These are phyloP conservation scores for Murraya paniculata DNA, from an alignment of 345 rosid genomes.

Conservation along the genomic window DNA sequence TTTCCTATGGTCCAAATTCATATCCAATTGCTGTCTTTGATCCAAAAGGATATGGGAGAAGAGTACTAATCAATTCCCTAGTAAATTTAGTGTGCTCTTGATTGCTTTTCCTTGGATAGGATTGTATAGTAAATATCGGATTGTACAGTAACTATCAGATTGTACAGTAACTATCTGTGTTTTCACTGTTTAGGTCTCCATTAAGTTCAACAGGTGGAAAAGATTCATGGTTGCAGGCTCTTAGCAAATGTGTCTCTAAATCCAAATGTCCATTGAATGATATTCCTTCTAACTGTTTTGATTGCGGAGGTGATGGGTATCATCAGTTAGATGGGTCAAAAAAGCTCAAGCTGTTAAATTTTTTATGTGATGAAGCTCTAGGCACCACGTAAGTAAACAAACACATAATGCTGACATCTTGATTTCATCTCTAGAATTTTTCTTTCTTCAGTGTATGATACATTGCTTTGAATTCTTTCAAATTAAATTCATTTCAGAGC, in stretches of 20 bases:
- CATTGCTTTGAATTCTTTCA: background rate
- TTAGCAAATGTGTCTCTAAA: constrained; percentile 41
- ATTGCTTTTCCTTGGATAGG: background rate
- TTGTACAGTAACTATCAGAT: background rate
- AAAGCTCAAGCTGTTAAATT: constrained; percentile 56
- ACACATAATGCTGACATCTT: background rate
- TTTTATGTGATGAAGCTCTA: constrained; percentile 68
- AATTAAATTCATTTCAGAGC: constrained; percentile 27
- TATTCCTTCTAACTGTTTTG: constrained; percentile 36
- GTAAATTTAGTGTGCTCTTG: background rate
- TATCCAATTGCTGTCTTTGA: constrained; percentile 47
- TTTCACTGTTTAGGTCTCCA: constrained; percentile 41
- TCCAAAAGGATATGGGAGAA: constrained; percentile 51
- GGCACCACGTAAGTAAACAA: constrained; percentile 50
- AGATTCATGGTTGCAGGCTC: constrained; percentile 55
- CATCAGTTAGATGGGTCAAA: constrained; percentile 33
- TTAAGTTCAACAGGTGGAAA: constrained; percentile 40
- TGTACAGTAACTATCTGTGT: constrained; percentile 8
- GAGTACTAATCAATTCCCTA: constrained; percentile 35
- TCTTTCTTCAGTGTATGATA: background rate
- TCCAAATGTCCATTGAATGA: constrained; percentile 33
- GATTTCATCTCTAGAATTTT: background rate
- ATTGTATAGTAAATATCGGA: background rate
- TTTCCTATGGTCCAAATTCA: constrained; percentile 56
- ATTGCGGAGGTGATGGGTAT: constrained; percentile 39